These are phyloP conservation scores for Amaranthus hypochondriacus DNA, from an alignment of 148 eudicot genomes.

Conservation along the genomic window DNA sequence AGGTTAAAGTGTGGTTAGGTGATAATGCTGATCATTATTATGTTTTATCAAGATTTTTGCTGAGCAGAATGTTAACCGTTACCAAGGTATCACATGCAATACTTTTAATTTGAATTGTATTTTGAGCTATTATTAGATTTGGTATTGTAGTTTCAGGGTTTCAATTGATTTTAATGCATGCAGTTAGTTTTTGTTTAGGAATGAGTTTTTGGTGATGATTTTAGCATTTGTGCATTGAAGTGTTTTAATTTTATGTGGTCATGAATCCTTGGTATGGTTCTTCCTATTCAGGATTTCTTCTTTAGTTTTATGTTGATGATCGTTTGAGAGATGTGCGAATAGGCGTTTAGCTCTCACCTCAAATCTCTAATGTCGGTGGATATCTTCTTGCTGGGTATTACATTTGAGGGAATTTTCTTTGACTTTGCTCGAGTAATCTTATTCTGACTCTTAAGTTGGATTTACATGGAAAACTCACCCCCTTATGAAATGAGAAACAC, in stretches of 20 bases:
- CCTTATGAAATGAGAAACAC: too few relatives aligned
- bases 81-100: constrained; percentile 59
- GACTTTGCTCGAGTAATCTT: too few relatives aligned
- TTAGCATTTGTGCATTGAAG: not conserved
- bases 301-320: too few relatives aligned
- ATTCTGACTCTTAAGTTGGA: too few relatives aligned
- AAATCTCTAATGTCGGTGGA: too few relatives aligned
- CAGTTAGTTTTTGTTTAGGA: not conserved
- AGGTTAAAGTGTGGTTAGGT: constrained; percentile 98
- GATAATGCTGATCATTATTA: constrained; percentile 98
- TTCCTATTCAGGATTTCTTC: too few relatives aligned
- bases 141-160: not conserved
- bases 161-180: constrained; percentile 6
- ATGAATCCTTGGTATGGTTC: too few relatives aligned
- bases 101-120: not conserved
- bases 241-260: not conserved
- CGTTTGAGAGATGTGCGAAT: too few relatives aligned
- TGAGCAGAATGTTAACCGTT: constrained; percentile 95
- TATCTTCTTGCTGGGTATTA: too few relatives aligned
- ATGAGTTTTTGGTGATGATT: not conserved
- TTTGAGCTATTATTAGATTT: not conserved
- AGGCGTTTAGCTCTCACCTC: too few relatives aligned
- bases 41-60: constrained; percentile 90
- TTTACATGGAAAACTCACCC: too few relatives aligned
- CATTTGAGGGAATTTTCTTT: too few relatives aligned